Percentiles rank a stretch among this genome's conserved stretches.
phyloP scores from a whole-genome alignment of 148 eudicot species.

The Persicaria maculosa region DNA sequence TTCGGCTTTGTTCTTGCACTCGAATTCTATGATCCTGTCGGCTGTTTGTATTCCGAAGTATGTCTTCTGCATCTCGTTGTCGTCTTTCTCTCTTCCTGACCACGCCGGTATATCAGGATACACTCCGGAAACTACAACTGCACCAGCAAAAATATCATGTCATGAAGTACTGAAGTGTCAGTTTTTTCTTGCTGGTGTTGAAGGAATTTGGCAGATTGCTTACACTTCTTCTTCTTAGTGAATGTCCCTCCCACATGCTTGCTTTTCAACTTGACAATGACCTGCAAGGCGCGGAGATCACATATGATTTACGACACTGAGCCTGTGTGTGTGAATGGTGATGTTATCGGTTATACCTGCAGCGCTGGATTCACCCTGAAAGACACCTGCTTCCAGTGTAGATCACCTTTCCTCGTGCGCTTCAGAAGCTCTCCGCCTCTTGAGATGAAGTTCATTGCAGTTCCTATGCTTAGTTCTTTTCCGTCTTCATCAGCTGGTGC shows the following conservation, averaged over 20 bases:
- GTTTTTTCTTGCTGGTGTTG: neutral
- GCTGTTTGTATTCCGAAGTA: conserved; percentile 79
- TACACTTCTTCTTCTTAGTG: conserved; percentile 96
- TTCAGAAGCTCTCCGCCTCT: conserved; percentile 84
- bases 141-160: conserved; percentile 14
- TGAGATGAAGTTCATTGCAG: conserved; percentile 51
- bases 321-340: neutral
- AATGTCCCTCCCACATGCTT: conserved; percentile 90
- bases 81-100: conserved; percentile 66
- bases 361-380: conserved; percentile 60
- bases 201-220: conserved; percentile 16
- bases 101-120: conserved; percentile 64
- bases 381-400: conserved; percentile 90
- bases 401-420: conserved; percentile 89
- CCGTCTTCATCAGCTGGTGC: conserved; percentile 40
- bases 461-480: conserved; percentile 34
- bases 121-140: conserved; percentile 73
- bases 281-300: conserved; percentile 33
- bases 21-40: conserved; percentile 78
- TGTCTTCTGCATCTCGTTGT: conserved; percentile 37
- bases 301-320: neutral
- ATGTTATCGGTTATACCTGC: conserved; percentile 42
- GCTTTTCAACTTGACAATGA: conserved; percentile 80
- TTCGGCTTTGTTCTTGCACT: conserved; percentile 73
- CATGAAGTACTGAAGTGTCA: no score